Percentiles rank a stretch among this genome's conserved stretches.
Evolutionary conservation across 1,139 yeast genomes (phyloP).

Genomic region (Taphrina populina): DNA sequence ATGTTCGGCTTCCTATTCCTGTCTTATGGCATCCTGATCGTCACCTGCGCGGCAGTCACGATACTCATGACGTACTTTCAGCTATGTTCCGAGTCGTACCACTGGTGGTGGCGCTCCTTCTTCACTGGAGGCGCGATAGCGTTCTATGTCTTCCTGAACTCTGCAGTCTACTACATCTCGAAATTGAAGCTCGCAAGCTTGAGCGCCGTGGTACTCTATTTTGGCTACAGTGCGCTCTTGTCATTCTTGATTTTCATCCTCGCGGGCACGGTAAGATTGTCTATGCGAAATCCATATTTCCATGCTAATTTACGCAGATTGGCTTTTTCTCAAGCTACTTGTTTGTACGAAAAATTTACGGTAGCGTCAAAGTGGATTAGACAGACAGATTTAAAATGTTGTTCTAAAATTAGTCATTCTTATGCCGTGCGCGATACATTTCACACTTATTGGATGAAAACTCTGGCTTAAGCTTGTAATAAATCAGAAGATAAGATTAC

Average conservation of each 20-base stretch:
- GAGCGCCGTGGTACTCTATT: conserved; percentile 71
- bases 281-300: background rate
- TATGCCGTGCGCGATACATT: too few species aligned
- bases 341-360: conserved; percentile 58
- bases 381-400: too few species aligned
- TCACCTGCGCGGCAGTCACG: conserved; percentile 80
- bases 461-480: too few species aligned
- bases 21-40: conserved; percentile 71
- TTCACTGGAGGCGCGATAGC: conserved; percentile 89
- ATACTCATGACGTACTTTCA: conserved; percentile 78
- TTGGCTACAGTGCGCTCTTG: conserved; percentile 79
- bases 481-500: too few species aligned
- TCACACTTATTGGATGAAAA: too few species aligned
- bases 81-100: conserved; percentile 85
- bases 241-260: conserved; percentile 71
- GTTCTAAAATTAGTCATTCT: background rate
- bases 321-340: conserved; percentile 76
- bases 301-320: conserved; percentile 43
- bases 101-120: conserved; percentile 89
- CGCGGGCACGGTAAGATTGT: conserved; percentile 59
- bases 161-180: conserved; percentile 54
- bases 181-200: conserved; percentile 71
- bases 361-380: conserved; percentile 14
- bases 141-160: conserved; percentile 77
- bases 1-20: conserved; percentile 96